These are phyloP conservation scores for Samsoniella hepiali DNA, from an alignment of 2,329 filamentous ascomycete genomes.

Conservation along the genomic window DNA sequence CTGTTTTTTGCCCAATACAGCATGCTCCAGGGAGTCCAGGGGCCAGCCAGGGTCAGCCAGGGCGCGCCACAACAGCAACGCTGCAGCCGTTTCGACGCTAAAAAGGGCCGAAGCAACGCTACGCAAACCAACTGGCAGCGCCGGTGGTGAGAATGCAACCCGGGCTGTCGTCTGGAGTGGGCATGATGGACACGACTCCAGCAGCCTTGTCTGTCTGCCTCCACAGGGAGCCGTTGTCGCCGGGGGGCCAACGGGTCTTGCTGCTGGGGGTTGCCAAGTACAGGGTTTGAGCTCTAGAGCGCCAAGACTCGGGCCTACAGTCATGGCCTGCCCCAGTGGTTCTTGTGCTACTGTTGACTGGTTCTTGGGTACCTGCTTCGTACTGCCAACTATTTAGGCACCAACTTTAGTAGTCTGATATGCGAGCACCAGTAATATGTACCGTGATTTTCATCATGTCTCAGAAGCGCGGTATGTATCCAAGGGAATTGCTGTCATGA, in stretches of 20 bases:
- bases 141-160: background rate
- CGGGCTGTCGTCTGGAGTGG: conserved; percentile 7
- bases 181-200: background rate
- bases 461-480: too few species aligned
- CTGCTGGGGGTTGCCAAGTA: background rate
- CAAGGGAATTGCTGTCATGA: too few species aligned
- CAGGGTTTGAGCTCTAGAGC: background rate
- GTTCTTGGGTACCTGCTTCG: background rate
- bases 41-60: background rate
- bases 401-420: too few species aligned
- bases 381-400: too few species aligned
- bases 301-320: background rate
- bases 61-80: background rate
- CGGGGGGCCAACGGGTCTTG: too few species aligned
- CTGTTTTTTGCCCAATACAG: background rate
- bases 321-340: background rate
- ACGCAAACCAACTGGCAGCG: background rate
- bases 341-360: background rate
- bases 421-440: too few species aligned
- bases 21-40: background rate
- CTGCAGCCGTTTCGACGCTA: conserved; percentile 6
- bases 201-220: conserved; percentile 9
- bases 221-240: conserved; percentile 11
- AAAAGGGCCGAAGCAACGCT: background rate
- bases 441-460: too few species aligned